A percentile compares a stretch with the other conserved stretches of the same genome.
Conservation (phyloP, 805 yeast species). For the Peterozyma toletana region DNA sequence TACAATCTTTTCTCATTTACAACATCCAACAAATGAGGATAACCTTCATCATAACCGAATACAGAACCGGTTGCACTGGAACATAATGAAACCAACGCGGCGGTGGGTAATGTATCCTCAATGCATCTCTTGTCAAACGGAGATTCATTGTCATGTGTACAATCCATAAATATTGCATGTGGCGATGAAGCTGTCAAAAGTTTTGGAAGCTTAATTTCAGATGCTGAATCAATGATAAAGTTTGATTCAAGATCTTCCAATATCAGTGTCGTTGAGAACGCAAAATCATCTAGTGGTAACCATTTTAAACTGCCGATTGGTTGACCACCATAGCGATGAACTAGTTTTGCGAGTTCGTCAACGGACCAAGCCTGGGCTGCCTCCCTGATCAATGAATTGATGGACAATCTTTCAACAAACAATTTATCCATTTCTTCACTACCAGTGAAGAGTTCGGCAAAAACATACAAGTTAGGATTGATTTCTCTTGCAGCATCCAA, state of each 20-base stretch:
- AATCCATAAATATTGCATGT: slow-evolving; percentile 94
- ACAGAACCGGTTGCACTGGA: slow-evolving; percentile 92
- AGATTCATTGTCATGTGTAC: slow-evolving; percentile 92
- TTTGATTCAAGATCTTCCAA: slow-evolving; percentile 17
- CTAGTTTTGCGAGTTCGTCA: slow-evolving; percentile 74
- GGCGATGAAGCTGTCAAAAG: slow-evolving; percentile 66
- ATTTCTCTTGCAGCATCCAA: slow-evolving; percentile 81
- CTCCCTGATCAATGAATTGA: slow-evolving; percentile 84
- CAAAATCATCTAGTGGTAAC: slow-evolving; percentile 67
- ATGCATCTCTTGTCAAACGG: slow-evolving; percentile 87
- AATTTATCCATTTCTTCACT: slow-evolving; percentile 85
- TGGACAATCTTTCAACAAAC: slow-evolving; percentile 85
- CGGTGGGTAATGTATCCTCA: slow-evolving; percentile 91
- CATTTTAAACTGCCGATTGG: slow-evolving; percentile 90
- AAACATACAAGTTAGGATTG: slow-evolving; percentile 83
- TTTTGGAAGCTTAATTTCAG: slow-evolving; percentile 65
- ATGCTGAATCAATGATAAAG: slow-evolving; percentile 24
- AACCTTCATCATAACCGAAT: slow-evolving; percentile 90
- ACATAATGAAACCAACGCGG: slow-evolving; percentile 89
- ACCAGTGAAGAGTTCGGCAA: slow-evolving; percentile 91
- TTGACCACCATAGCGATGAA: slow-evolving; percentile 90
- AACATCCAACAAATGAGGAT: slow-evolving; percentile 72
- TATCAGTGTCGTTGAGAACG: slow-evolving; percentile 27
- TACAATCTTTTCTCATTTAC: slow-evolving; percentile 71
- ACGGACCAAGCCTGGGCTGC: slow-evolving; percentile 97